Base-by-base conservation (phyloP, 2,329 filamentous ascomycete species). In the Colletotrichum lindemuthianum region DNA sequence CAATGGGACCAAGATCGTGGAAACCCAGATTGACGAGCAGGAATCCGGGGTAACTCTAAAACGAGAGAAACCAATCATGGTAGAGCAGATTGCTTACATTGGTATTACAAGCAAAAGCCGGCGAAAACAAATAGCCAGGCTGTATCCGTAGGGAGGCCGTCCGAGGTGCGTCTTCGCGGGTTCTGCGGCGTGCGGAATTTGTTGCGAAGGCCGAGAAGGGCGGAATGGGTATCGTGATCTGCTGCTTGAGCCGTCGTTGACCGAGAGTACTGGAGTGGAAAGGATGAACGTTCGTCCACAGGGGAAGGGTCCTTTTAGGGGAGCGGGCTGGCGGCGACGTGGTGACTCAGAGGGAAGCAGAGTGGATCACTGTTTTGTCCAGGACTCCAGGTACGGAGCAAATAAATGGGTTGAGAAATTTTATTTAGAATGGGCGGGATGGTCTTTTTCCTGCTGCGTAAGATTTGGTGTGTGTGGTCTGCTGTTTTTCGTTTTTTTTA, bases 221-320 rank as follows among this genome's bases (percentile, higher is more conserved):
- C 55, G 55, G 55, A 58, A 60, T 50, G 51, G 50, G 61, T 56
- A 48, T 63, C 53, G 57, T 65, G 52, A 56, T 56, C 36, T 65
- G 51, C 63, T 61, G 61, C 63, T 65, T 65, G 63, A 65, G 63
- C 63, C 63, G 63, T 65, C 63, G 63, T 54, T 65, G 63, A 65
- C 63, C 63, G 63, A 65, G 61, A 52, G 39, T 56, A 24, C 24
- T 24, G 24, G 51, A 16, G 43, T n/a, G 43, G 15, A 32, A 45
- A 61, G 63, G 63, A 65, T 65, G 63, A 65, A 65, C 52, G 51
- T 65, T 65, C 63, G 63, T 65, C 63, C 63, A 65, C 63, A 65
- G 63, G 63, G 63, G 63, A 61, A 59, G 52, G 63, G 56, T 41
- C 41, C 49, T 59, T 63, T 63, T 64, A 15, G 33, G 40, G 44